phyloP scores from a whole-genome alignment of 495 filamentous ascomycete genomes.

The Xylaria nigripes region DNA sequence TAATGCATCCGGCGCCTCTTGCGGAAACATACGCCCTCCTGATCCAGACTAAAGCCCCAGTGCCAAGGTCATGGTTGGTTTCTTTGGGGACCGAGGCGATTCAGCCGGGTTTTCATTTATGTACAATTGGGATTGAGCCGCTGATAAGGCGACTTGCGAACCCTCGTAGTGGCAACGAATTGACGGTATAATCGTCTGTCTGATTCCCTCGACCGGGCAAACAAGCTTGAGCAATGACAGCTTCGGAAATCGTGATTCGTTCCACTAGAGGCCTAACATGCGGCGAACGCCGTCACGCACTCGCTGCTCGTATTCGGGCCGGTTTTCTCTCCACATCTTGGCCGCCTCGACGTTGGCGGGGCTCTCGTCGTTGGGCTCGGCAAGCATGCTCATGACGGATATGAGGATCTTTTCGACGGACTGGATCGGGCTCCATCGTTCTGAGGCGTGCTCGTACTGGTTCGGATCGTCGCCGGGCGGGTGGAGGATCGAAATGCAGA shows the following conservation, averaged over 20 bases:
- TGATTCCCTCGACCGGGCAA: background rate
- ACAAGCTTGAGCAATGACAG: background rate
- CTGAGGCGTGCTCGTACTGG: constrained; percentile 94
- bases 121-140: too few relatives aligned
- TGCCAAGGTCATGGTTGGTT: too few relatives aligned
- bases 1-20: too few relatives aligned
- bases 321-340: constrained; percentile 92
- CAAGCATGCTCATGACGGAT: constrained; percentile 97
- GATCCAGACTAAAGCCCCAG: too few relatives aligned
- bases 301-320: constrained; percentile 75
- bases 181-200: background rate
- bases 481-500: constrained; percentile 98
- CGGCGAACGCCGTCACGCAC: constrained; percentile 65
- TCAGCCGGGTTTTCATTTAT: background rate
- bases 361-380: constrained; percentile 97
- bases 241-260: constrained; percentile 1
- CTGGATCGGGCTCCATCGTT: constrained; percentile 95
- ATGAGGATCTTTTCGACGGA: constrained; percentile 97
- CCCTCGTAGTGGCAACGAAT: background rate
- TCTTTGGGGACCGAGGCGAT: too few relatives aligned
- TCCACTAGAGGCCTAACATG: constrained; percentile 45
- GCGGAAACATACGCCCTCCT: too few relatives aligned
- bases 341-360: constrained; percentile 97
- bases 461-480: constrained; percentile 97
- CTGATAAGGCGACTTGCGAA: too few relatives aligned